Base-by-base conservation (phyloP, 805 yeast species). In the Ogataea trehaloabstinens region DNA sequence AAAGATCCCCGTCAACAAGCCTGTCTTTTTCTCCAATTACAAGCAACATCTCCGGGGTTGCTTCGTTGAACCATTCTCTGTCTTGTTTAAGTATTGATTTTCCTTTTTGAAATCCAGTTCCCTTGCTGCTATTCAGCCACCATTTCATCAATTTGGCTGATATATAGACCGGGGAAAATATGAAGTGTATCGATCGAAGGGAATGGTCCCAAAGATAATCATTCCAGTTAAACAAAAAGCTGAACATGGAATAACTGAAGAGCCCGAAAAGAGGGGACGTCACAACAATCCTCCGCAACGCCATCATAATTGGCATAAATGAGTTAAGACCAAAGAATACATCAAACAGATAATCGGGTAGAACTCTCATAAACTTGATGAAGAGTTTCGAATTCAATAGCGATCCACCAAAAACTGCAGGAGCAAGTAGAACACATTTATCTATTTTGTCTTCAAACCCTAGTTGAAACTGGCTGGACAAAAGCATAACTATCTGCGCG, bases 381-480 rank as follows among this genome's bases (percentile, higher is more conserved):
- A 85, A 85, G 2, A 62, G 29, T 35, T 82, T 74, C 19, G 74
- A 76, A 49, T 84, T 76, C 20, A 91, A 67, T 31, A 89, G 62
- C 1, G 78, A 68, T 0, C 98, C 98, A 0, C 95, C 95, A 56
- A 78, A 93, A 2, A 89, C 81, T 0, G 98, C 98, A 0, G 99
- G 98, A 0, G 97, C 85, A 38, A 91, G 63, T 0, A 91, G 86
- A 20, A 86, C 68, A 53, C 87, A 86, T 38, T 75, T 71, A 38
- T 80, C 81, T 15, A 91, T 60, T 45, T 78, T 80, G 4, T 66
- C 62, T 19, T 50, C 43, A 28, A 52, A 53, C 0, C 37, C 33
- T 16, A 52, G 19, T 33, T 78, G 77, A 30, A 58, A 57, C 27
- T 72, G 73, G 37, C 67, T 64, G 13, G 83, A 73, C 24, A 93